Conservation (phyloP, 2,329 filamentous ascomycete species). For the Nemania sp. region DNA sequence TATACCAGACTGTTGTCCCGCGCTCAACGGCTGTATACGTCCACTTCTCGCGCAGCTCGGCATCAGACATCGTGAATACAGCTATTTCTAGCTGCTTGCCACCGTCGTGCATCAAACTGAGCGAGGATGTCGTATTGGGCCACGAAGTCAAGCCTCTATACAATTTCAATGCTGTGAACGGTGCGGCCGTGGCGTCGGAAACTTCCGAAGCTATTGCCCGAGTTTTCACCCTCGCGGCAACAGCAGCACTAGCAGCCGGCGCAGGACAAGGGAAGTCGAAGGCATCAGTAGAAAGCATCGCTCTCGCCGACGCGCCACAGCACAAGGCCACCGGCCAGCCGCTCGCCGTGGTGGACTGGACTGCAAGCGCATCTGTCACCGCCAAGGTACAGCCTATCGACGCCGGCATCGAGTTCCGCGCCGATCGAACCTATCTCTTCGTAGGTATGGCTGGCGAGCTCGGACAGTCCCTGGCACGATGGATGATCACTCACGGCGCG, state of each 20-base stretch:
- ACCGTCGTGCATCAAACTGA: neutral
- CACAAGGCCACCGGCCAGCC: neutral
- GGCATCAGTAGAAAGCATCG: neutral
- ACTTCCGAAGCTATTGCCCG: neutral
- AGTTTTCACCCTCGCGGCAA: neutral
- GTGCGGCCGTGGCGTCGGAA: neutral
- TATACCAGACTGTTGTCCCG: neutral
- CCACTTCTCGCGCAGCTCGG: neutral
- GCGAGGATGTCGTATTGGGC: neutral
- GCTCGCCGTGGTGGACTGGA: conserved; percentile 8
- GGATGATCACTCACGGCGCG: neutral
- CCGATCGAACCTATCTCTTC: neutral
- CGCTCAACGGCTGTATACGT: neutral
- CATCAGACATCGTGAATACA: neutral
- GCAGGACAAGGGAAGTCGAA: neutral
- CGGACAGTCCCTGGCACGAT: neutral
- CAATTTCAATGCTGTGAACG: neutral
- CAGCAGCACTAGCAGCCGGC: neutral
- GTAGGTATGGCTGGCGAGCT: neutral
- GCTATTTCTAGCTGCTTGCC: neutral
- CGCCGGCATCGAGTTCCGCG: neutral
- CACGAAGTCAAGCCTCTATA: neutral
- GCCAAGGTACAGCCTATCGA: conserved; percentile 11
- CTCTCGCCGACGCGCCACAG: neutral
- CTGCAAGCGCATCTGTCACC: neutral